Evolutionary conservation across 139 green algal genomes (phyloP), one percentile per base, ranked within the genome.

Genomic region (Mychonastes homosphaera): DNA sequence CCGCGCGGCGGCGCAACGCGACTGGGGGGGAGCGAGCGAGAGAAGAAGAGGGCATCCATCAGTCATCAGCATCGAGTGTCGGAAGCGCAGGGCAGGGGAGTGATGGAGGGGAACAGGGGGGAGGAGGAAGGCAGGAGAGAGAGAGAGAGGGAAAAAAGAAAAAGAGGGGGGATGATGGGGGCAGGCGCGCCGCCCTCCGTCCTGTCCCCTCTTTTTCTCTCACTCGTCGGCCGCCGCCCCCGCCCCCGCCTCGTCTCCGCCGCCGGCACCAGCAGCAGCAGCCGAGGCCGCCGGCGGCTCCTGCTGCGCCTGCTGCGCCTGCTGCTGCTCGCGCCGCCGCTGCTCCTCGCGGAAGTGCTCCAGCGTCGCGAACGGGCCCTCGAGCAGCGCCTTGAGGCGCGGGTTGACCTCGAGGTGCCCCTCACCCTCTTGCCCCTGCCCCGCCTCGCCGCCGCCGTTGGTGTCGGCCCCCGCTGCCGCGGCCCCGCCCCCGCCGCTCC

Each of bases 361-460:
- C 53, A 94, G 62, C 7, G 56, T 80, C 8, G 55, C 59, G 69
- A 86, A 94, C 28, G 85, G 70, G 19, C 64, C 68, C 9, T 75
- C 59, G 30, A 95, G 64, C 34, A 95, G 62, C 65, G 71, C 52
- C 56, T 83, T 78, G 4, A 95, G 62, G 64, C 89, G 65, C 10
- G 73, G 60, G 28, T 82, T 49, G 33, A 88, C 78, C 51, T 75
- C 58, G 7, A 87, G 10, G 12, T 34, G n/a, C n/a, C n/a, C n/a
- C 45, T 16, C 38, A 50, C n/a, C 16, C 19, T 30, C n/a, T 30
- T 30, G 23, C 46, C 16, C 15, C 46, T 10, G 16, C 15, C 16
- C 46, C 13, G 10, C 46, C 23, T 15, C n/a, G 16, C 16, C 10
- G 13, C 19, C 46, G 46, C 15, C 16, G 10, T 19, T 30, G 10